Conservation (phyloP, 495 filamentous ascomycete genomes). For the Talaromyces proteolyticus region DNA sequence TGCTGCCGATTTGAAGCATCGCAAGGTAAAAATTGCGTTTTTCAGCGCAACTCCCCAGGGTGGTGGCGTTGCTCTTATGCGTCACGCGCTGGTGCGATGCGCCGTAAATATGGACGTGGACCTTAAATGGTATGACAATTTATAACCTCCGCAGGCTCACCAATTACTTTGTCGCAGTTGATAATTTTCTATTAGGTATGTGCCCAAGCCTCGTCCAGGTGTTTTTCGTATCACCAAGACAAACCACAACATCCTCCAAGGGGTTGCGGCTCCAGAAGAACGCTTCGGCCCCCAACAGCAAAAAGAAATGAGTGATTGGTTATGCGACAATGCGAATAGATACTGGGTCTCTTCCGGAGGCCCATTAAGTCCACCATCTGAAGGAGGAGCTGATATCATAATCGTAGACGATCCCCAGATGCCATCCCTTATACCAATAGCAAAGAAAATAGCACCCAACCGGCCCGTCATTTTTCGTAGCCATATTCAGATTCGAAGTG, state of each 20-base stretch:
- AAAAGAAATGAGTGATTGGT: conserved; percentile 61
- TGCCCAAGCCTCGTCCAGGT: conserved; percentile 77
- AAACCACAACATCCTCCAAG: conserved; percentile 90
- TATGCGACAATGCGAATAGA: conserved; percentile 65
- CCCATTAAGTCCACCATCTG: conserved; percentile 56
- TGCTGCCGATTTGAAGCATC: conserved; percentile 57
- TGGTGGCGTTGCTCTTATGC: conserved; percentile 84
- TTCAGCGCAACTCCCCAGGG: conserved; percentile 85
- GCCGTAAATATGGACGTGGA: conserved; percentile 62
- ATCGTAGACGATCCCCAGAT: conserved; percentile 87
- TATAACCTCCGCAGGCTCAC: too few species aligned
- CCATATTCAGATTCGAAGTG: conserved; percentile 80
- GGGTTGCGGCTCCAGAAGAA: conserved; percentile 59
- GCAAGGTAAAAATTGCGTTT: conserved; percentile 70
- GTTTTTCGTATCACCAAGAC: conserved; percentile 87
- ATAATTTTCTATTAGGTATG: conserved; percentile 42
- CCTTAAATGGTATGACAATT: conserved; percentile 66
- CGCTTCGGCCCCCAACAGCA: conserved; percentile 57
- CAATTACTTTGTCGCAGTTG: too few species aligned
- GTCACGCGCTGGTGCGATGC: conserved; percentile 76
- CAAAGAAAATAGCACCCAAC: conserved; percentile 64
- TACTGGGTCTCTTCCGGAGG: conserved; percentile 71
- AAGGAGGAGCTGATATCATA: conserved; percentile 76
- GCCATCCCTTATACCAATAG: conserved; percentile 73
- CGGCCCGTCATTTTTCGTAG: conserved; percentile 74